These are phyloP conservation scores for Plasmodium yoelii DNA, from an alignment of 169 alveolate species.

Conservation along the genomic window DNA sequence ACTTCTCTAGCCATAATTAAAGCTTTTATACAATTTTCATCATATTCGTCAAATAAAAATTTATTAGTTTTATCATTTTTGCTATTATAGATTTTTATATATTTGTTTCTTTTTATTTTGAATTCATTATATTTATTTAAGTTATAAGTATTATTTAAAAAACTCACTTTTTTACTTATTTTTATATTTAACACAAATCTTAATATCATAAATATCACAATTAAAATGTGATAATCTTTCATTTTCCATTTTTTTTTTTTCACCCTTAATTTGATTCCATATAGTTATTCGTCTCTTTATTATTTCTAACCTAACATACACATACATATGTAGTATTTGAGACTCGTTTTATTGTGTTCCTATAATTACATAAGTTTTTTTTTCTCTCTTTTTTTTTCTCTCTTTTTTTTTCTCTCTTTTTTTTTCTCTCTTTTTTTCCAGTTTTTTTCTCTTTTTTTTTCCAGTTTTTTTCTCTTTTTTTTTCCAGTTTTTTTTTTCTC, in stretches of 20 bases:
- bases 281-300: too few species aligned
- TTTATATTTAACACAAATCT: constrained; percentile 37
- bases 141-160: constrained; percentile 24
- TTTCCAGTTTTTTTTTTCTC: too few species aligned
- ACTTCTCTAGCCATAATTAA: constrained; percentile 73
- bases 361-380: too few species aligned
- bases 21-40: constrained; percentile 66
- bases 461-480: too few species aligned
- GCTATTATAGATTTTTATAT: constrained; percentile 3
- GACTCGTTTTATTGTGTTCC: too few species aligned
- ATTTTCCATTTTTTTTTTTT: constrained; percentile 31
- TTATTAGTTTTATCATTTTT: constrained; percentile 13
- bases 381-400: too few species aligned
- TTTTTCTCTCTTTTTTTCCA: too few species aligned
- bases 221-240: constrained; percentile 29
- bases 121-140: constrained; percentile 28
- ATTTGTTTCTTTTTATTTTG: constrained; percentile 6
- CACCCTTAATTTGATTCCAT: too few species aligned
- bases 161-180: constrained; percentile 19
- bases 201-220: constrained; percentile 14
- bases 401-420: too few species aligned
- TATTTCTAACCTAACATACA: too few species aligned
- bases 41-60: constrained; percentile 65
- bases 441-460: too few species aligned
- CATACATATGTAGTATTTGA: too few species aligned